Evolutionary conservation across 2,329 filamentous ascomycete genomes (phyloP).

Genomic region (Apiospora sp.): DNA sequence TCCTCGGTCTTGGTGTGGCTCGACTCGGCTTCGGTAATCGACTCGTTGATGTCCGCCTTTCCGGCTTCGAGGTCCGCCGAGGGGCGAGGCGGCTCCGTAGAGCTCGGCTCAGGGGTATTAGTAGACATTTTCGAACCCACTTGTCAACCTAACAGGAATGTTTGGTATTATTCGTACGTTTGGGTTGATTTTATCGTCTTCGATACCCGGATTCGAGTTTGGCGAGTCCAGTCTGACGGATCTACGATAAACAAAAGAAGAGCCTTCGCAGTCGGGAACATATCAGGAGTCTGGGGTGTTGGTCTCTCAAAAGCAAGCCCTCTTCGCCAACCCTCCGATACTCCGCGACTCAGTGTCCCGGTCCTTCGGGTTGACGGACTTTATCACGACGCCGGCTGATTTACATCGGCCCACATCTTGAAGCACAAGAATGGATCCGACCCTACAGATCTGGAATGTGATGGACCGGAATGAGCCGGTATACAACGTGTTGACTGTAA

Average conservation of each 20-base stretch:
- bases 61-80: conserved; percentile 1
- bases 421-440: background rate
- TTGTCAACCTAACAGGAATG: background rate
- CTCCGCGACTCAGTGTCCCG: background rate
- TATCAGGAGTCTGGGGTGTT: background rate
- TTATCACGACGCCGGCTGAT: background rate
- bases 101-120: background rate
- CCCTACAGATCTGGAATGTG: background rate
- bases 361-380: background rate
- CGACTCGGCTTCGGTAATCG: background rate
- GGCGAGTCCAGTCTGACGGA: background rate
- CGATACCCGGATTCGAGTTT: background rate
- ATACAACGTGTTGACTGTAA: background rate
- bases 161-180: too few species aligned
- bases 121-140: background rate
- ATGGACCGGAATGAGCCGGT: background rate
- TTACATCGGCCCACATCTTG: background rate
- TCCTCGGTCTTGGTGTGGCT: background rate
- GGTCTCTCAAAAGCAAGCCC: background rate
- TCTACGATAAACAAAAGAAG: background rate
- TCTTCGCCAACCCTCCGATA: background rate
- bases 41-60: background rate
- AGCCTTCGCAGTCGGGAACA: background rate
- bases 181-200: too few species aligned
- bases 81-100: background rate